A percentile compares a stretch with the other conserved stretches of the same genome.
These are phyloP conservation scores for Zhuliangozyma blackwelliae DNA, from an alignment of 1,139 yeast species.

Conservation along the genomic window DNA sequence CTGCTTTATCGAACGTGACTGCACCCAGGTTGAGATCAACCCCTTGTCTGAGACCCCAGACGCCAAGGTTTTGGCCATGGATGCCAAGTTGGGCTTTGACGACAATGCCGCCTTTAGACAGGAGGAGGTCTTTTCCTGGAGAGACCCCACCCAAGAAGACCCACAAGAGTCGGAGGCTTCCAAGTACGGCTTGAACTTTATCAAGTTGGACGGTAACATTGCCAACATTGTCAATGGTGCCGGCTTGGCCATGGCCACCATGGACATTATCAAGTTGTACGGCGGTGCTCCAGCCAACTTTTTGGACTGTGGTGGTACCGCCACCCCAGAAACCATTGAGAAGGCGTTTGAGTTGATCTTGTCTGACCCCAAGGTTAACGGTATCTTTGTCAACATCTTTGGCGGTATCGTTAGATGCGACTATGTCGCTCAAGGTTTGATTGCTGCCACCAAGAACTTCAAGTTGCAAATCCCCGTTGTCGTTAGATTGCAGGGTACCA, in stretches of 20 bases:
- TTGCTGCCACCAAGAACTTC: slow-evolving; percentile 93
- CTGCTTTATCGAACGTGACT: slow-evolving; percentile 85
- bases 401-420: slow-evolving; percentile 99
- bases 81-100: slow-evolving; percentile 97
- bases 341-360: slow-evolving; percentile 93
- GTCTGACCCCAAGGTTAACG: slow-evolving; percentile 85
- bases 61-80: slow-evolving; percentile 94
- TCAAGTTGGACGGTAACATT: slow-evolving; percentile 96
- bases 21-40: slow-evolving; percentile 98
- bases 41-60: slow-evolving; percentile 94
- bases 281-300: slow-evolving; percentile 99
- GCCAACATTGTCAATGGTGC: slow-evolving; percentile 99
- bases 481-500: slow-evolving; percentile 98
- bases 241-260: slow-evolving; percentile 99
- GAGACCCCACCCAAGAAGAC: slow-evolving; percentile 97
- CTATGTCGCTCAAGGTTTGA: slow-evolving; percentile 96
- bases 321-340: slow-evolving; percentile 97
- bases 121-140: slow-evolving; percentile 90
- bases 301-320: slow-evolving; percentile 99
- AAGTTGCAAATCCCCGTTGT: slow-evolving; percentile 92
- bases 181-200: slow-evolving; percentile 86
- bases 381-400: slow-evolving; percentile 95
- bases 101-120: slow-evolving; percentile 96
- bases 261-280: slow-evolving; percentile 97
- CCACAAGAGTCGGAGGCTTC: slow-evolving; percentile 95